Conservation (phyloP, 2,329 filamentous ascomycete species). For the Endocalyx cinctus region DNA sequence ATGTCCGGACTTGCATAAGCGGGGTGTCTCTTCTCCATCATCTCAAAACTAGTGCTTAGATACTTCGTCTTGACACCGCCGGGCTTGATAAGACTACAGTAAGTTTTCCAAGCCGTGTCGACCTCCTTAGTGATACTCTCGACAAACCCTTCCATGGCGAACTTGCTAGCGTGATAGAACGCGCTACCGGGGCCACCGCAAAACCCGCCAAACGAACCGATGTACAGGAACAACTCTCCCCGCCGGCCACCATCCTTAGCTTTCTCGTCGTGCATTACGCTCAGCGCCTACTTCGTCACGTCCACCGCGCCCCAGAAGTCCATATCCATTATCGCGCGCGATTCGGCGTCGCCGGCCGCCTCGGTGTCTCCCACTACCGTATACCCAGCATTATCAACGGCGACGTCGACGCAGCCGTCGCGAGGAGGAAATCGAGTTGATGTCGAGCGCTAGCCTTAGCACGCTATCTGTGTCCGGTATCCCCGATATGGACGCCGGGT, state of each 20-base stretch:
- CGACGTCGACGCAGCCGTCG: conserved; percentile 20
- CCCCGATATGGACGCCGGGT: conserved; percentile 34
- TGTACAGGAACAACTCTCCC: conserved; percentile 50
- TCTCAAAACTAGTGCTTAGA: conserved; percentile 16
- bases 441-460: conserved; percentile 43
- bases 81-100: conserved; percentile 38
- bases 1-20: conserved; percentile 28
- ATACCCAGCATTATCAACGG: conserved; percentile 30
- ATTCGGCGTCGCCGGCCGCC: conserved; percentile 26
- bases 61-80: conserved; percentile 32
- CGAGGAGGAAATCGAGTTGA: conserved; percentile 29
- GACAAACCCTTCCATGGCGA: conserved; percentile 19
- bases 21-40: conserved; percentile 30
- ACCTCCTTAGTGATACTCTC: conserved; percentile 15
- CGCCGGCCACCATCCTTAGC: conserved; percentile 16
- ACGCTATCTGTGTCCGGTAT: conserved; percentile 33
- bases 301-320: conserved; percentile 39
- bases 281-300: conserved; percentile 32
- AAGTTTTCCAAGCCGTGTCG: conserved; percentile 21
- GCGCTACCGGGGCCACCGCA: conserved; percentile 20
- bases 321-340: conserved; percentile 34
- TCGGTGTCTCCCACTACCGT: conserved; percentile 25
- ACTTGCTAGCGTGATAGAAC: conserved; percentile 19
- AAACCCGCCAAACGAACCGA: conserved; percentile 48
- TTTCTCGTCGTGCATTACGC: conserved; percentile 27